A percentile compares a stretch with the other conserved stretches of the same genome.
Evolutionary conservation across 768 basidiomycete genomes (phyloP).

Genomic region (Tricholoma sp.): DNA sequence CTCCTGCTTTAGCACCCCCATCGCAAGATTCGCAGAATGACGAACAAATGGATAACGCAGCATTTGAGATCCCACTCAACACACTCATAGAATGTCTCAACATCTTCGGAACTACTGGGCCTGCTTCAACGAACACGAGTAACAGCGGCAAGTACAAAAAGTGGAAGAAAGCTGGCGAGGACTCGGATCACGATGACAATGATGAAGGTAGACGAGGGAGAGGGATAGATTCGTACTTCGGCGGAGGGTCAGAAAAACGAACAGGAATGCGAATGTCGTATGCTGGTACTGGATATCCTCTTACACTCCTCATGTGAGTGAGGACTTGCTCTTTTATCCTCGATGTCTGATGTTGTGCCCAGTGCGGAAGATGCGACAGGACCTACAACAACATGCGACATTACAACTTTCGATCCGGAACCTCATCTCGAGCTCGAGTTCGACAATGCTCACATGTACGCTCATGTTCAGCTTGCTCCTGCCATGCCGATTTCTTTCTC

Average conservation of each 20-base stretch:
- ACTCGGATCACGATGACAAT: conserved; percentile 38
- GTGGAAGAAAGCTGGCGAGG: conserved; percentile 45
- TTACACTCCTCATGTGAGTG: conserved; percentile 74
- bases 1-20: conserved; percentile 12
- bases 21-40: conserved; percentile 24
- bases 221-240: conserved; percentile 57
- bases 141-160: conserved; percentile 36
- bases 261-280: conserved; percentile 88
- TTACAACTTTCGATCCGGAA: conserved; percentile 81
- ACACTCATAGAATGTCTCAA: conserved; percentile 88
- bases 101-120: conserved; percentile 81
- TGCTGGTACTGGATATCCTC: conserved; percentile 68
- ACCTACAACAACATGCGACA: conserved; percentile 83
- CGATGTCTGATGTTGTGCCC: not conserved
- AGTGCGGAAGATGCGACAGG: conserved; percentile 77
- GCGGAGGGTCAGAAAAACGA: conserved; percentile 48
- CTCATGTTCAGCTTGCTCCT: conserved; percentile 1
- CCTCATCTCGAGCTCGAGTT: conserved; percentile 77
- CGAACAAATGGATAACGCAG: conserved; percentile 30
- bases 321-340: not conserved
- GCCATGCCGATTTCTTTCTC: not conserved
- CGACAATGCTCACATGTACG: conserved; percentile 58
- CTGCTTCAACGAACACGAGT: conserved; percentile 26
- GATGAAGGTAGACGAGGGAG: conserved; percentile 29
- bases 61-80: conserved; percentile 81